Conservation (phyloP, 345 rosid species). For the Salix dunnii region DNA sequence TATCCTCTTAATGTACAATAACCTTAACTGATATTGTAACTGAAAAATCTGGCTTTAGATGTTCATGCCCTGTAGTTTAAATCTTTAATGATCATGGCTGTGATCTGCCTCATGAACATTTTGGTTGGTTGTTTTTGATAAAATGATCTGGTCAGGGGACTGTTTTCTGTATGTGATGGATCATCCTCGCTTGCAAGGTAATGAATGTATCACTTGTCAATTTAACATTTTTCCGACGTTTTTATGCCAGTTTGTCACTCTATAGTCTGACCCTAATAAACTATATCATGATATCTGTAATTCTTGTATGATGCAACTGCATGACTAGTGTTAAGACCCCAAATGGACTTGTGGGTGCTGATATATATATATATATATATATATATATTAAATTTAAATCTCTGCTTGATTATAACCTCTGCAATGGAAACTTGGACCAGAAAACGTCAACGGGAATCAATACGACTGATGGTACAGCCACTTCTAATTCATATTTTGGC, state of each 20-base stretch:
- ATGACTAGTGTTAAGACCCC: not conserved
- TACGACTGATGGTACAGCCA: not conserved
- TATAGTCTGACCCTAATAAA: not conserved
- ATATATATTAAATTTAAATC: not conserved
- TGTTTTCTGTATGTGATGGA: constrained; percentile 9
- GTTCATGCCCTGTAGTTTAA: constrained; percentile 26
- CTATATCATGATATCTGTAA: not conserved
- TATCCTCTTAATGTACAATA: constrained; percentile 55
- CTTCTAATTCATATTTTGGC: not conserved
- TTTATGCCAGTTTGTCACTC: not conserved
- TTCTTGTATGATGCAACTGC: not conserved
- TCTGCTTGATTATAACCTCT: not conserved
- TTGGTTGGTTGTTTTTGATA: constrained; percentile 27
- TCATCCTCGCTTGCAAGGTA: constrained; percentile 18
- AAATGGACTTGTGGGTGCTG: not conserved
- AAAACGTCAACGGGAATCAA: not conserved
- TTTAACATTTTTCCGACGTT: not conserved
- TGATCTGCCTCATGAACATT: constrained; percentile 10
- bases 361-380: too few species aligned
- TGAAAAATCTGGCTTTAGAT: constrained; percentile 33
- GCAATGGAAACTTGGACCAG: constrained; percentile 3
- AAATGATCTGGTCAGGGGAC: not conserved
- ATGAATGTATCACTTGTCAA: constrained; percentile 7
- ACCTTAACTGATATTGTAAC: constrained; percentile 46
- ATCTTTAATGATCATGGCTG: constrained; percentile 9